phyloP scores from a whole-genome alignment of 352 stramenopile genomes.

The Pelagophyceae sp. region DNA sequence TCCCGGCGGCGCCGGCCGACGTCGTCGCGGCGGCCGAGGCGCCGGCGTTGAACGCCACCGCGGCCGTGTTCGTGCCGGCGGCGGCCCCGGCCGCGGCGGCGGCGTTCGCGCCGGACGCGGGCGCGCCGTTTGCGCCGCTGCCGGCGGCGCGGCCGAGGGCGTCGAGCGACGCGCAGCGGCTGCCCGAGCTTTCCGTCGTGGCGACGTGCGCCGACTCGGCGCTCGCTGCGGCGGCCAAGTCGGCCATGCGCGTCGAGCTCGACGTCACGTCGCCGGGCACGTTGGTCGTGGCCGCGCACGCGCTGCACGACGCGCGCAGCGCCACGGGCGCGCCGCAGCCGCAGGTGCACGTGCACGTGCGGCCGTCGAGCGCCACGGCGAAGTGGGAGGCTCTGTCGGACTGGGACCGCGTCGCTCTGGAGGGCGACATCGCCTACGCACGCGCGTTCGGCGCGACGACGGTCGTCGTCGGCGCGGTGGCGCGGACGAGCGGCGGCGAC shows the following conservation, averaged over 20 bases:
- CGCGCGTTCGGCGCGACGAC: neutral
- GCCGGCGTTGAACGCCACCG: neutral
- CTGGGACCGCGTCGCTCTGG: constrained; percentile 13
- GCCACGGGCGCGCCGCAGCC: neutral
- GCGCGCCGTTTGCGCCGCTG: no score
- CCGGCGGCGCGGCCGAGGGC: no score
- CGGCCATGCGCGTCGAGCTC: neutral
- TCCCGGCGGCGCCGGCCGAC: neutral
- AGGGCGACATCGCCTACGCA: constrained; percentile 1
- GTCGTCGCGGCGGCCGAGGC: neutral
- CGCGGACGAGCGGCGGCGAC: neutral
- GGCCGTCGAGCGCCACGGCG: neutral
- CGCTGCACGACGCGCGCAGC: neutral
- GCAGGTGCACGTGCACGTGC: neutral
- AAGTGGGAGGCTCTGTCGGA: neutral
- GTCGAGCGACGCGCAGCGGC: no score
- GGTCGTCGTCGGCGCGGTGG: neutral
- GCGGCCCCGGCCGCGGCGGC: no score
- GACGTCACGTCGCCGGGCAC: neutral
- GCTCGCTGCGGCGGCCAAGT: neutral
- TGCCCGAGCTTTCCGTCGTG: neutral
- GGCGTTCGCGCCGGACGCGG: no score
- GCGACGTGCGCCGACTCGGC: neutral
- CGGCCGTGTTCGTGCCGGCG: neutral
- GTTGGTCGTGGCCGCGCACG: neutral